Percentiles rank a stretch among this genome's conserved stretches.
These are phyloP conservation scores for Pyrenophora seminiperda DNA, from an alignment of 2,329 filamentous ascomycete species.

Conservation along the genomic window DNA sequence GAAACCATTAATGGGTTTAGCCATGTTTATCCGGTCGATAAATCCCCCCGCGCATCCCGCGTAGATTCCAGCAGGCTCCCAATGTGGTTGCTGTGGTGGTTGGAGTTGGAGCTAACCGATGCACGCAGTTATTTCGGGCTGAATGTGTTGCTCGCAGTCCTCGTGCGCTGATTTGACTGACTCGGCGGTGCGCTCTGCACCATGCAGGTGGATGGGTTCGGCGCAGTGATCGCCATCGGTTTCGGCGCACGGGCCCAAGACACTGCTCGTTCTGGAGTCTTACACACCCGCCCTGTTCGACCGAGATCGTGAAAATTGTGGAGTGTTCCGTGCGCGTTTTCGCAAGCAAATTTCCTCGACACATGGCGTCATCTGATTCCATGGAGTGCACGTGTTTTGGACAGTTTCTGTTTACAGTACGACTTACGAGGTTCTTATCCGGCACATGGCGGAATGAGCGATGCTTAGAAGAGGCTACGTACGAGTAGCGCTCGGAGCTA, in stretches of 20 bases:
- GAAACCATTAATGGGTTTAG: neutral
- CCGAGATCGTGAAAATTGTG: constrained; percentile 12
- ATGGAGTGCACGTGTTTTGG: neutral
- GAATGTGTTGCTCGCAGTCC: constrained; percentile 49
- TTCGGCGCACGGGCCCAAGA: constrained; percentile 22
- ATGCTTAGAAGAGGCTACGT: constrained; percentile 7
- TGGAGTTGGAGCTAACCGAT: constrained; percentile 33
- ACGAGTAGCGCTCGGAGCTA: constrained; percentile 5
- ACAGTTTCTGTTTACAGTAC: neutral
- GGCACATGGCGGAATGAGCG: neutral
- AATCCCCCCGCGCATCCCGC: constrained; percentile 8
- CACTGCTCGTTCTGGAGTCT: constrained; percentile 10
- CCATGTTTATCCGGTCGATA: constrained; percentile 16
- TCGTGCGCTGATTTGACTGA: constrained; percentile 39
- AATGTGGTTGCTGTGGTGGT: constrained; percentile 19
- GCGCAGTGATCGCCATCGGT: constrained; percentile 25
- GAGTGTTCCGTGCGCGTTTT: constrained; percentile 9
- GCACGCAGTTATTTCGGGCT: constrained; percentile 49
- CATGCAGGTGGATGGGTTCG: constrained; percentile 8
- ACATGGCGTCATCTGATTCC: constrained; percentile 10
- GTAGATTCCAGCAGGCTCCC: constrained; percentile 3
- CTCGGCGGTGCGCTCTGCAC: constrained; percentile 3
- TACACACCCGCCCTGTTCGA: constrained; percentile 10
- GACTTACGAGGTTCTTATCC: neutral
- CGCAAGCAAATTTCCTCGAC: constrained; percentile 6